Evolutionary conservation across 2,329 filamentous ascomycete genomes (phyloP), one percentile per base, ranked within the genome.

Genomic region (Colletotrichum eremochloae): DNA sequence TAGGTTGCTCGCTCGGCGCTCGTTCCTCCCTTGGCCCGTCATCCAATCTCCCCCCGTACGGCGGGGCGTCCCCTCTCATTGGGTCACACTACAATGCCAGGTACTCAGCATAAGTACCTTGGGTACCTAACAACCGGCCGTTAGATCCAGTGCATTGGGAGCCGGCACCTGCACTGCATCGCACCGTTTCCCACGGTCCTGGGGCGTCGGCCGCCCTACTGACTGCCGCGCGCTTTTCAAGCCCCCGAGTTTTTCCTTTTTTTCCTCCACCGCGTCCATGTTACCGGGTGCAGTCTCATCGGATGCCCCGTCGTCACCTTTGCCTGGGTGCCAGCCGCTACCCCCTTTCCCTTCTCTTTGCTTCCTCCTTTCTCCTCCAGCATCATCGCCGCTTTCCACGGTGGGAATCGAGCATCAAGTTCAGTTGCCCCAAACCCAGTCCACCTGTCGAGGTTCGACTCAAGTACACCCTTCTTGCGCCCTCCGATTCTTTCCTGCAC

Each of bases 1-100:
- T 33, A 38, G 44, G 44, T 12, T n/a, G 14, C n/a, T 42, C 6
- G 40, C 40, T 29, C 58, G 69, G 58, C 65, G 69, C 58, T 68
- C 65, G 69, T 60, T 60, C 65, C 52, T 72, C 60, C 65, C 55
- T 55, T 69, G 60, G 46, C 48, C 66, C 60, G 60, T 69, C 65
- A 64, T 72, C 69, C 69, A 72, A 72, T 72, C 65, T 72, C 66
- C 55, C 66, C 55, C 69, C 60, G 46, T 40, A 48, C 44, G 46
- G 33, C 44, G 46, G 33, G 11, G 53, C 57, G 1, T 12, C 50
- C 29, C 50, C 50, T 52, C 52, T 63, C 29, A 5, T 48, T 24
- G 29, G 36, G 4, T 14, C 9, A 14, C 40, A 1, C 12, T 42
- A 42, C 24, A 24, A 24, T 24, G 24, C 24, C 24, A 24, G 24